Evolutionary conservation across 305 asterid genomes (phyloP), one percentile per base, ranked within the genome.

Genomic region (Fraxinus latifolia): DNA sequence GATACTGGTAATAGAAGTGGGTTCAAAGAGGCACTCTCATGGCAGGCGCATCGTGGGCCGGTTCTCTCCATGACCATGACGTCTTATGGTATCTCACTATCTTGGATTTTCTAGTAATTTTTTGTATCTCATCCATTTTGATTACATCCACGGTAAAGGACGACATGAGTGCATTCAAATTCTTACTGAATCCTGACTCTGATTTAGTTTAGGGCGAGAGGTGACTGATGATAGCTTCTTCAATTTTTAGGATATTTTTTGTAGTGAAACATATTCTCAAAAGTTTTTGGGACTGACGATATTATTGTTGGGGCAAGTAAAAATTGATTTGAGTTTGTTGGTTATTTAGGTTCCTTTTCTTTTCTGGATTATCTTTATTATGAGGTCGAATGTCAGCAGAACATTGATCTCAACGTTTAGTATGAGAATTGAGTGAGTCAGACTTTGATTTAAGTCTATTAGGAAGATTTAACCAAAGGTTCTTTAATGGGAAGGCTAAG

Each of bases 41-140:
- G 99, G 98, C 97, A 92, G 83, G 99, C 96, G 4, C 97, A 91
- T 88, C 92, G 90, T 14, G 95, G 96, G 60, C 97, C 96, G 0
- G 99, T 94, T 77, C 89, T 91, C 80, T 90, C 97, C 81, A 91
- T 95, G 93, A 92, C 87, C 88, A 90, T 92, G 62, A 90, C 96
- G 87, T 88, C 92, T 80, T 91, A 91, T 79, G 98, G 98, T 94
- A 92, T 78, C 70, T 79, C 65, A 0, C 65, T 44, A 75, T 39
- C 44, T 44, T 70, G 5, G 23, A 9, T 74, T 25, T 72, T 42
- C 67, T 23, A 77, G 62, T 74, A 17, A 11, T 83, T 21, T 76
- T 23, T 77, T 17, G 77, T 68, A 11, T 68, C 79, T 68, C 37
- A 31, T 34, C 77, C 68, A n/a, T 37, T 79, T 25, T 68, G 15